phyloP scores from a whole-genome alignment of 176 grass and related monocot species.

The Musa itinerans region DNA sequence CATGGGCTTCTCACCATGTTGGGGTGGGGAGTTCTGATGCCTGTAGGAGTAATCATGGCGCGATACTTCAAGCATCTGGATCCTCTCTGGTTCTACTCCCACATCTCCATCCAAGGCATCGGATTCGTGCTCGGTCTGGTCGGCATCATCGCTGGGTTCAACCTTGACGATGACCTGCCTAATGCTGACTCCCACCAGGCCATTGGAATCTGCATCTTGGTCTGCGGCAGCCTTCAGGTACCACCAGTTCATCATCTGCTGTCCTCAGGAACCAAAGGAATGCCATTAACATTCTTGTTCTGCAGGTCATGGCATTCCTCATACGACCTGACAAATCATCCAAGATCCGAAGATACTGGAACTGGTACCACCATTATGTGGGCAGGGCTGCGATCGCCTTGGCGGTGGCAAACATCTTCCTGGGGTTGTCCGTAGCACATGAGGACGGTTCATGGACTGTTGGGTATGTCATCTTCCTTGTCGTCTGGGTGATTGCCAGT shows the following conservation, averaged over 20 bases:
- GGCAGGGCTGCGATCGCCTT: constrained; percentile 19
- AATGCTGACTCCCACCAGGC: constrained; percentile 34
- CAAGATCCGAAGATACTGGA: constrained; percentile 55
- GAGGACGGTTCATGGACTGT: constrained; percentile 13
- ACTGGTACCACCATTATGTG: constrained; percentile 37
- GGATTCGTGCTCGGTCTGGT: constrained; percentile 45
- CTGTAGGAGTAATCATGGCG: constrained; percentile 41
- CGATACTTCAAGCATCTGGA: constrained; percentile 51
- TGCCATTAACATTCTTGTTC: neutral
- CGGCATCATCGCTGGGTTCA: constrained; percentile 40
- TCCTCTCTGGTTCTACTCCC: constrained; percentile 68
- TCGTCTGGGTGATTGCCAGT: neutral
- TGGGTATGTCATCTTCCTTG: neutral
- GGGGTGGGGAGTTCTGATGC: constrained; percentile 61
- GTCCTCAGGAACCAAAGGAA: neutral
- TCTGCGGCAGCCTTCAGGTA: constrained; percentile 55
- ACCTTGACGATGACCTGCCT: constrained; percentile 20
- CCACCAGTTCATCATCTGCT: neutral
- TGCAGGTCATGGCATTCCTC: constrained; percentile 40
- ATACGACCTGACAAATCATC: constrained; percentile 42
- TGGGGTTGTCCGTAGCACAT: constrained; percentile 19
- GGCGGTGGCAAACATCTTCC: constrained; percentile 33
- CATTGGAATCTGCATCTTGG: constrained; percentile 36
- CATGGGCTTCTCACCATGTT: constrained; percentile 40
- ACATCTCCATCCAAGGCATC: constrained; percentile 50